A percentile compares a stretch with the other conserved stretches of the same genome.
phyloP scores from a whole-genome alignment of 306 rosid genomes.

The Dryas alaskensis region DNA sequence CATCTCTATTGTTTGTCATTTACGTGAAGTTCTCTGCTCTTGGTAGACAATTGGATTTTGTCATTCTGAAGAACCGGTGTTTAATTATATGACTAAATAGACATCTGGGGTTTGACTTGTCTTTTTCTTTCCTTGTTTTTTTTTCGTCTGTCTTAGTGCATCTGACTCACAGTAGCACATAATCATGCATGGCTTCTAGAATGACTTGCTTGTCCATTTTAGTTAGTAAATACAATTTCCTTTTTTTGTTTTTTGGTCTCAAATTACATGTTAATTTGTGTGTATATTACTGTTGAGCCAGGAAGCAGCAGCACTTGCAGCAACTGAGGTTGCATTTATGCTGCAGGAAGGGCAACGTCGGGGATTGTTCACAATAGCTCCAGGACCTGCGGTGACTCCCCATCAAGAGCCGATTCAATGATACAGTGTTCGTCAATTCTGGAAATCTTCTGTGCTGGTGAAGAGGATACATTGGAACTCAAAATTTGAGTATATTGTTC shows the following conservation, averaged over 20 bases:
- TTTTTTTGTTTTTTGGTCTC: neutral
- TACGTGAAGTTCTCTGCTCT: constrained; percentile 7
- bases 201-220: neutral
- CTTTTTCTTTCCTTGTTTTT: neutral
- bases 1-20: constrained; percentile 5
- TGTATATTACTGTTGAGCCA: constrained; percentile 28
- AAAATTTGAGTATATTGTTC: constrained; percentile 22
- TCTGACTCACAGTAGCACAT: neutral
- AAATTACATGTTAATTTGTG: neutral
- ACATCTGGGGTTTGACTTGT: neutral
- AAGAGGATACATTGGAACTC: constrained; percentile 6
- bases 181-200: neutral
- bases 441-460: constrained; percentile 11
- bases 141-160: neutral
- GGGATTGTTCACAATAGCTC: constrained; percentile 39
- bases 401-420: constrained; percentile 37
- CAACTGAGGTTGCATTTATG: constrained; percentile 46
- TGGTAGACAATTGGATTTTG: constrained; percentile 15
- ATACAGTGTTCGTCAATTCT: neutral
- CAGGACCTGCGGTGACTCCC: constrained; percentile 38
- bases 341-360: constrained; percentile 41
- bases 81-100: neutral
- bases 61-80: neutral
- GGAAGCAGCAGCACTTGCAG: constrained; percentile 44
- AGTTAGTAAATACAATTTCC: neutral